Evolutionary conservation across 2,329 filamentous ascomycete species (phyloP).

Genomic region (Thelonectria discophora): DNA sequence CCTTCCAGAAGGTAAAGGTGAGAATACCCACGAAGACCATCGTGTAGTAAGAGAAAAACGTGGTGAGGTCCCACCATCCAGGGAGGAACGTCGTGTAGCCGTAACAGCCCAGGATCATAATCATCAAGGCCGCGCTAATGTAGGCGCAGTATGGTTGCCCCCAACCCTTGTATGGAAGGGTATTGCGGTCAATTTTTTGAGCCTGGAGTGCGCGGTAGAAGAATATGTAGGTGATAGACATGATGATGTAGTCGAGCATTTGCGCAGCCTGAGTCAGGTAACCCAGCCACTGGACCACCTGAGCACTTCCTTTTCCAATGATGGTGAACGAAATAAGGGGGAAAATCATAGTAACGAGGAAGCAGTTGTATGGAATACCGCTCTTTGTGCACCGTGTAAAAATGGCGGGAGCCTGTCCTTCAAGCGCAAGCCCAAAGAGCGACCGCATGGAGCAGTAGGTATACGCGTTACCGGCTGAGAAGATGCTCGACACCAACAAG

Average conservation of each 20-base stretch:
- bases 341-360: constrained; percentile 18
- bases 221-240: constrained; percentile 54
- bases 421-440: constrained; percentile 46
- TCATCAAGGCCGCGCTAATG: constrained; percentile 52
- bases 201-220: constrained; percentile 61
- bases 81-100: constrained; percentile 60
- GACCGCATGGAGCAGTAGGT: constrained; percentile 11
- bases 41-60: background rate
- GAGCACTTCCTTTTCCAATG: background rate
- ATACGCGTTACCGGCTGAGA: constrained; percentile 18
- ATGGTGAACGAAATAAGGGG: constrained; percentile 4
- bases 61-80: background rate
- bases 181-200: constrained; percentile 59
- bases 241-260: constrained; percentile 68
- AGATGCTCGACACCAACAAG: constrained; percentile 11
- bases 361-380: constrained; percentile 9
- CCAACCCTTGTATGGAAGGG: constrained; percentile 64
- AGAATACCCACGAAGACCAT: background rate
- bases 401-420: constrained; percentile 14
- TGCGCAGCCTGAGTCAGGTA: constrained; percentile 63
- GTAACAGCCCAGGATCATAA: constrained; percentile 44
- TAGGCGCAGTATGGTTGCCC: constrained; percentile 62
- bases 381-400: constrained; percentile 5
- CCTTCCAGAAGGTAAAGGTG: constrained; percentile 72
- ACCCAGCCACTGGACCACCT: constrained; percentile 60